Base-by-base conservation (phyloP, 768 basidiomycete genomes). In the Serendipita sp. region DNA sequence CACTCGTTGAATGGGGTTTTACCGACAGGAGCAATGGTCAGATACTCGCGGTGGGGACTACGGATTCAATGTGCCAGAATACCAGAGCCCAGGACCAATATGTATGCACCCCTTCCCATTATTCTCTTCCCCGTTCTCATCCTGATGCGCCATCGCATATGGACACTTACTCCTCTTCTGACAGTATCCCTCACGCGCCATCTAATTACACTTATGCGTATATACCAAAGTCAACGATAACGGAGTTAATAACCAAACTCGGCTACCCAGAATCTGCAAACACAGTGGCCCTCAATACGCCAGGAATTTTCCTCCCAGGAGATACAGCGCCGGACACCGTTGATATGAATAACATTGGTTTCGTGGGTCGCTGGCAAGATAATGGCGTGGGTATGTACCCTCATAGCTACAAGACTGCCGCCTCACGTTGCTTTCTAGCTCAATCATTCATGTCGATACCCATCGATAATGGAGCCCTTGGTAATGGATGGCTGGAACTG, bases 401-500 rank as follows among this genome's bases (percentile, higher is more conserved):
- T n/a, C 28, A 26, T 13, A 58, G 26, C 24, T 31, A 58, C 4
- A 31, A 58, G 4, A 58, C 30, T 28, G 20, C 20, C 20, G 48
- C 22, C 11, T 28, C 53, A 28, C 26, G 17, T 48, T 20, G n/a
- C n/a, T 28, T 24, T 14, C 5, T 38, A 58, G 53, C 53, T 33
- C 53, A 58, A 26, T n/a, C 20, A 4, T 58, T 58, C n/a, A n/a
- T n/a, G 24, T 58, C 53, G 17, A 22, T 11, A 11, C 30, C 42
- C 11, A 41, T 61, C 17, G 53, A 58, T 24, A 34, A 58, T 11
- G 53, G 53, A 34, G 31, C 22, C 11, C 14, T 71, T n/a, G 73
- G 72, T 5, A 69, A 65, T 31, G 74, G 75, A 3, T 75, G 74
- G 65, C 63, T 70, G 3, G 70, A 71, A 2, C 51, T 77, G 4